Evolutionary conservation across 2,329 filamentous ascomycete species (phyloP).

Genomic region (Arthroderma sp.): DNA sequence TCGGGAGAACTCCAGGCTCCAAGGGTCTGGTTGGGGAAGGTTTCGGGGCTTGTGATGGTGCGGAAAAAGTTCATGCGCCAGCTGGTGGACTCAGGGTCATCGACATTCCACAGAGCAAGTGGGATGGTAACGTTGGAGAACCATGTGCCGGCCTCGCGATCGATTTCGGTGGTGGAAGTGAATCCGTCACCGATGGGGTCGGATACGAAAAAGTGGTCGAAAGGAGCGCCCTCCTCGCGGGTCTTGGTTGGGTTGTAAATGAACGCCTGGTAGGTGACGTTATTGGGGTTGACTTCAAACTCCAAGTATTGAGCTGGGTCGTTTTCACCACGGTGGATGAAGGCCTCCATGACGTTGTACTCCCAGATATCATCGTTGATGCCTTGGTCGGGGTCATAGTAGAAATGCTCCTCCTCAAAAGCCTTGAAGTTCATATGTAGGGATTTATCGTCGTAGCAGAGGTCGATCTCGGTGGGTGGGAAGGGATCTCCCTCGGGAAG

Average conservation of each 20-base stretch:
- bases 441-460: slow-evolving; percentile 34
- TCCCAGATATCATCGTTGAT: slow-evolving; percentile 37
- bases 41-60: slow-evolving; percentile 31
- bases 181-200: slow-evolving; percentile 32
- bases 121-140: slow-evolving; percentile 31
- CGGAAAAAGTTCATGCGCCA: slow-evolving; percentile 44
- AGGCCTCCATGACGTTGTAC: slow-evolving; percentile 41
- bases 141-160: slow-evolving; percentile 28
- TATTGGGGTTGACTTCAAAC: slow-evolving; percentile 40
- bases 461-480: slow-evolving; percentile 32
- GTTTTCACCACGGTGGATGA: slow-evolving; percentile 33
- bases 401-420: slow-evolving; percentile 35
- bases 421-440: slow-evolving; percentile 35
- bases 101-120: slow-evolving; percentile 39
- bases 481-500: slow-evolving; percentile 32
- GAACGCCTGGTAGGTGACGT: slow-evolving; percentile 39
- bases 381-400: slow-evolving; percentile 25
- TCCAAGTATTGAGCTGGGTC: slow-evolving; percentile 40
- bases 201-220: slow-evolving; percentile 33
- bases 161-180: slow-evolving; percentile 26
- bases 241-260: slow-evolving; percentile 40
- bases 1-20: slow-evolving; percentile 35
- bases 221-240: slow-evolving; percentile 28
- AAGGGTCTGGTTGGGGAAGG: slow-evolving; percentile 23
- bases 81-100: slow-evolving; percentile 30